Percentiles rank a stretch among this genome's conserved stretches.
These are phyloP conservation scores for Trapa bicornis DNA, from an alignment of 345 rosid species.

Conservation along the genomic window DNA sequence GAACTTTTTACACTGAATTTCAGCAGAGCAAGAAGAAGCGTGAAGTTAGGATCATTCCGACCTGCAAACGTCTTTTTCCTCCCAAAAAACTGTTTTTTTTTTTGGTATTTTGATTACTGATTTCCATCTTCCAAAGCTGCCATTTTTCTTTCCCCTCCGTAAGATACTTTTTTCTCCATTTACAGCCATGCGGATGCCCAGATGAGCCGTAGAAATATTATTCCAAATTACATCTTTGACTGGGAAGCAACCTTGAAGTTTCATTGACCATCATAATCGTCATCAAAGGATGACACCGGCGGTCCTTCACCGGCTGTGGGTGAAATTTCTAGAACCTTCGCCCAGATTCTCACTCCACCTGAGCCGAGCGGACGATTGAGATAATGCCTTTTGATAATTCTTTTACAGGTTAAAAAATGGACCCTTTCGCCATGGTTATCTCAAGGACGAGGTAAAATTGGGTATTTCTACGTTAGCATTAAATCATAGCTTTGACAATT, in stretches of 20 bases:
- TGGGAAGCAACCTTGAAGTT: conserved; percentile 4
- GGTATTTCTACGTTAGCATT: neutral
- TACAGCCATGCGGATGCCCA: neutral
- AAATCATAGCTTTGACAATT: neutral
- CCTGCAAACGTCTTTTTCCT: conserved; percentile 13
- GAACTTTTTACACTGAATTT: neutral
- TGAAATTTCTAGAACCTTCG: neutral
- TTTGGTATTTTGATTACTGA: neutral
- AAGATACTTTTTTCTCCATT: neutral
- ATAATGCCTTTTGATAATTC: no score
- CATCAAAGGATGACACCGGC: neutral
- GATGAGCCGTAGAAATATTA: neutral
- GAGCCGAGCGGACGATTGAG: neutral
- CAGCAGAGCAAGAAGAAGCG: conserved; percentile 10
- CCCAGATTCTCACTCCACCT: no score
- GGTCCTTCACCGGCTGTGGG: neutral
- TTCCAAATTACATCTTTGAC: neutral
- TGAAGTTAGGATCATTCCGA: conserved; percentile 21
- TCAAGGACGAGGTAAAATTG: neutral
- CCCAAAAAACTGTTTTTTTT: neutral
- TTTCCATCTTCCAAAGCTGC: neutral
- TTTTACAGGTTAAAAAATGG: no score
- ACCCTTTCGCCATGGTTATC: neutral
- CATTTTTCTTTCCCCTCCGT: neutral
- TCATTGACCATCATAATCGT: neutral